phyloP scores from a whole-genome alignment of 1,284 basidiomycete genomes.

The Clitocybe nebularis region DNA sequence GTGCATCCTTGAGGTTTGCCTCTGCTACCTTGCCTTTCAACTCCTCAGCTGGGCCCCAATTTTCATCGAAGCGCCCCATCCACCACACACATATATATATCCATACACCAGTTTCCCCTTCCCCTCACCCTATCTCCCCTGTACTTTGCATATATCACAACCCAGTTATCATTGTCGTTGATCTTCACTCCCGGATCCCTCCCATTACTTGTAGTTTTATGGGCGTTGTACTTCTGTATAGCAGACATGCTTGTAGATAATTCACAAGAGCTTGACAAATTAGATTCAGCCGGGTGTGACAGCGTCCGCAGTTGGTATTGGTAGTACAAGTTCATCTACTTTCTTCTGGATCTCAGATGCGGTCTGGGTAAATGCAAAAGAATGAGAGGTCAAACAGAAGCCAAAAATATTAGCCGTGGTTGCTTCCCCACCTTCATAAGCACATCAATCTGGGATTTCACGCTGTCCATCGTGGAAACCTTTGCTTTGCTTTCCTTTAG shows the following conservation, averaged over 20 bases:
- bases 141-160: conserved; percentile 14
- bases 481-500: conserved; percentile 70
- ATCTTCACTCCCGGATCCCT: conserved; percentile 12
- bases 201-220: conserved; percentile 13
- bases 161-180: conserved; percentile 9
- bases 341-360: conserved; percentile 71
- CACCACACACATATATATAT: conserved; percentile 18
- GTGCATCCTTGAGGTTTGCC: too few relatives aligned
- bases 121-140: conserved; percentile 6
- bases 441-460: conserved; percentile 68
- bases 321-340: conserved; percentile 61
- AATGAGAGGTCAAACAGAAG: conserved; percentile 6
- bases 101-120: conserved; percentile 11
- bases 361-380: conserved; percentile 39
- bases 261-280: conserved; percentile 6
- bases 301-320: conserved; percentile 28
- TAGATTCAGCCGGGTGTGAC: conserved; percentile 19
- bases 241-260: conserved; percentile 9
- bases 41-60: too few relatives aligned
- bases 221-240: conserved; percentile 14
- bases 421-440: conserved; percentile 71
- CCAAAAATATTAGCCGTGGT: too few relatives aligned
- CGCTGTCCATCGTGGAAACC: conserved; percentile 61
- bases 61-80: too few relatives aligned
- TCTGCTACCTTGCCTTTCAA: too few relatives aligned